phyloP scores from a whole-genome alignment of 129 eudicot genomes.

The Flaveria ramosissima region DNA sequence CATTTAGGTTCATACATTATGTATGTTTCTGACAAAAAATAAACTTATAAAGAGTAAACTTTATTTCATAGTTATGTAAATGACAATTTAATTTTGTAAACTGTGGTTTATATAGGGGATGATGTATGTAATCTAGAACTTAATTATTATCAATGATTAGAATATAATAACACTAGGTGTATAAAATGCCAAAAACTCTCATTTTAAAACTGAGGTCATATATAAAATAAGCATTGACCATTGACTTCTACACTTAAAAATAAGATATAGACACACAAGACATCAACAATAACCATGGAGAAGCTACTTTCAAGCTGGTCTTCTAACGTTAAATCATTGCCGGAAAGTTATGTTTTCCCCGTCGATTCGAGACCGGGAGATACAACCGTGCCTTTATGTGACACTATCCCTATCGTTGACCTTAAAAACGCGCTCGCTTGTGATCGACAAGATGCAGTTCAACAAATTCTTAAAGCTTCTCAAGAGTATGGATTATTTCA shows the following conservation, averaged over 20 bases:
- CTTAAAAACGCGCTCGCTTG: constrained; percentile 19
- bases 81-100: no score
- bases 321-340: constrained; percentile 30
- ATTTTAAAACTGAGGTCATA: background rate
- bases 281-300: constrained; percentile 33
- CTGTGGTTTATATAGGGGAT: no score
- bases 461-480: constrained; percentile 49
- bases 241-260: background rate
- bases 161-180: background rate
- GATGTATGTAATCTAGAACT: no score
- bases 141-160: no score
- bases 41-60: no score
- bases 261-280: constrained; percentile 6
- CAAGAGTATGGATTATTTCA: constrained; percentile 67
- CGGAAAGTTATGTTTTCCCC: constrained; percentile 42
- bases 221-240: constrained; percentile 18
- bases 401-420: constrained; percentile 36
- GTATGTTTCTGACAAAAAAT: no score
- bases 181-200: background rate
- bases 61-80: no score
- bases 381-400: constrained; percentile 25
- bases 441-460: constrained; percentile 31
- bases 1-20: no score
- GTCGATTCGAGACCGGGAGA: constrained; percentile 39
- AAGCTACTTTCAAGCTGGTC: constrained; percentile 47